A percentile compares a stretch with the other conserved stretches of the same genome.
phyloP scores from a whole-genome alignment of 805 yeast species.

The Starmerella potacharoeniae region DNA sequence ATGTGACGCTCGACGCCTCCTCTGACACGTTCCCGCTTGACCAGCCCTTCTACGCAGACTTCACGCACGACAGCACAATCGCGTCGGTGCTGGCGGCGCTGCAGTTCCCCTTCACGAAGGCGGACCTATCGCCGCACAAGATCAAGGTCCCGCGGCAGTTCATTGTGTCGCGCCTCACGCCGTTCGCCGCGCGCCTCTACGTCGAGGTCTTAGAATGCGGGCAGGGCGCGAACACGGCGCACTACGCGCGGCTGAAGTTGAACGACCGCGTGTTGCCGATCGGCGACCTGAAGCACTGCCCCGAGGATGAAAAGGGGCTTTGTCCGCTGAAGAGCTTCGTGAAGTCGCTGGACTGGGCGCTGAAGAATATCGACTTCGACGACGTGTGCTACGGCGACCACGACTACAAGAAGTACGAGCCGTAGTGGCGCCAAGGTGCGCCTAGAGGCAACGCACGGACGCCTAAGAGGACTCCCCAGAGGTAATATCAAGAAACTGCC shows the following conservation, averaged over 20 bases:
- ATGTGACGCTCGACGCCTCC: conserved; percentile 31
- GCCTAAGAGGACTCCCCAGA: no score
- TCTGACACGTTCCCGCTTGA: conserved; percentile 32
- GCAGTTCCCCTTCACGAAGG: conserved; percentile 38
- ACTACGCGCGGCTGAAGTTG: conserved; percentile 28
- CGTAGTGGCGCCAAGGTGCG: no score
- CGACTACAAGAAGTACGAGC: conserved; percentile 9
- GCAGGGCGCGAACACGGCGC: conserved; percentile 17
- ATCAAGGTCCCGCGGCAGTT: conserved; percentile 34
- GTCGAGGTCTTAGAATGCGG: conserved; percentile 33
- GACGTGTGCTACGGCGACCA: conserved; percentile 24
- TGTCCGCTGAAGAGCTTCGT: conserved; percentile 27
- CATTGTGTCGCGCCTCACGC: conserved; percentile 32
- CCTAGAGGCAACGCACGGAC: no score
- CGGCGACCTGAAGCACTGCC: conserved; percentile 28
- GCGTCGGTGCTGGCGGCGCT: conserved; percentile 52
- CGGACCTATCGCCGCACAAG: conserved; percentile 36
- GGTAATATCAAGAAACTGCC: no score
- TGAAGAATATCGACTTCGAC: conserved; percentile 24
- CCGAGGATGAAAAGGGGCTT: conserved; percentile 25
- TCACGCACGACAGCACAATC: conserved; percentile 65
- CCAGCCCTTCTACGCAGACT: conserved; percentile 50
- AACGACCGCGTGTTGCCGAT: conserved; percentile 33
- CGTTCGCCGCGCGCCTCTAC: conserved; percentile 33
- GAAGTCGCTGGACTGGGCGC: conserved; percentile 24